Evolutionary conservation across 1,139 yeast species (phyloP), one percentile per base, ranked within the genome.

Genomic region (Blastobotrys capitulatus): DNA sequence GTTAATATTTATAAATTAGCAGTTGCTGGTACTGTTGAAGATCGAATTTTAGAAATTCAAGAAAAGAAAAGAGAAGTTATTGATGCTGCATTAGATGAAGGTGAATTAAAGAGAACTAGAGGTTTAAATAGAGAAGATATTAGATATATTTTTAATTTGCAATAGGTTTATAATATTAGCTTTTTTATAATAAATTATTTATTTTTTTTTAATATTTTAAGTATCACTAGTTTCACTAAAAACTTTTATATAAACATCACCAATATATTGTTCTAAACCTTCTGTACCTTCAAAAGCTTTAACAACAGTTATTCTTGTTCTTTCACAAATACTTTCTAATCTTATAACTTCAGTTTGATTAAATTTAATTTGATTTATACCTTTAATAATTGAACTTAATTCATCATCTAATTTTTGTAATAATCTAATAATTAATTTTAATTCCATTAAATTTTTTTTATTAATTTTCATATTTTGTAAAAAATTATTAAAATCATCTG

Each of bases 81-180:
- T 39, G 86, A 83, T 39, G 76, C 83, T 18, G 97, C 97, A 0
- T 73, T 87, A 70, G 95, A 86, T 65, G 90, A 88, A 49, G 77
- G 75, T 36, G 86, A 85, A 20, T 73, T 86, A 70, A 80, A 79
- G 59, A 75, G 75, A 35, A 79, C 85, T 31, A 79, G 84, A 44
- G 75, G 77, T 52, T 75, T 88, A 55, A 86, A 87, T 50, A 76
- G 82, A 58, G 73, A 73, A 51, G 96, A 89, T 63, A 73, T 89
- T 56, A 84, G 92, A 1, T 85, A 76, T 66, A 77, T 89, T 67
- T 43, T 43, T 42, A 38, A 38, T 10, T 18, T 18, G 3, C 6
- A 36, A 6, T 6, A 18, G 45, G 45, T 10, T 18, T 18, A 6
- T 6, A 36, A 6, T 6, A 18, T 36, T 18, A 20, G 36, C 7